Evolutionary conservation across 768 basidiomycete genomes (phyloP), one percentile per base, ranked within the genome.

Genomic region (Dioszegia crocea): DNA sequence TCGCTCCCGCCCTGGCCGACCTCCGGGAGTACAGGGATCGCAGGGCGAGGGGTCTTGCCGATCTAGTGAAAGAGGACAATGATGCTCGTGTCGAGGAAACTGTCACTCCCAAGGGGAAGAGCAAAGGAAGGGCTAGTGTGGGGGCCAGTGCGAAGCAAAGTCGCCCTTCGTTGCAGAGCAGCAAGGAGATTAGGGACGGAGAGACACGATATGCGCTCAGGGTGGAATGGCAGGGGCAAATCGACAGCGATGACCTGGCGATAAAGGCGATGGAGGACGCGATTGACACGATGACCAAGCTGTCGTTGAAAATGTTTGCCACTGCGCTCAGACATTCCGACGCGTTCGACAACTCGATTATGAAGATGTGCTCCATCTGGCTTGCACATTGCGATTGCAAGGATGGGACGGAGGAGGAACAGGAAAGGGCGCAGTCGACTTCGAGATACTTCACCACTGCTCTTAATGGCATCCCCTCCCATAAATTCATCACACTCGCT

Each of bases 321-420:
- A 82, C 80, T 17, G 86, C 86, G 60, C 81, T 99, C 38, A 78
- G 82, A 27, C 74, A 81, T 0, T 88, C 88, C 0, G 86, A 91
- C 65, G 77, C 77, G 0, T 86, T 84, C 61, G 89, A 98, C 70
- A 85, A 86, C 56, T 85, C 88, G 53, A 85, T 87, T 3, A 88
- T 91, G 53, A 85, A 90, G 11, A 80, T 99, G 27, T 86, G 85
- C 64, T 92, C 93, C 1, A 81, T 98, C 2, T 98, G 94, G 96
- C 85, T 97, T 61, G 84, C 87, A 0, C 89, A 91, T 68, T 88
- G 91, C 63, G 58, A 66, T n/a, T 82, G 85, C 61, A 76, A 72
- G 44, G 82, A 84, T 1, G 73, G 91, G 9, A 76, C 77, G 14
- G n/a, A 23, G 16, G 46, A 16, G 53, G 5, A 50, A 6, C 5